These are phyloP conservation scores for Kurtzmaniella quercitrusa DNA, from an alignment of 1,139 yeast genomes.

Conservation along the genomic window DNA sequence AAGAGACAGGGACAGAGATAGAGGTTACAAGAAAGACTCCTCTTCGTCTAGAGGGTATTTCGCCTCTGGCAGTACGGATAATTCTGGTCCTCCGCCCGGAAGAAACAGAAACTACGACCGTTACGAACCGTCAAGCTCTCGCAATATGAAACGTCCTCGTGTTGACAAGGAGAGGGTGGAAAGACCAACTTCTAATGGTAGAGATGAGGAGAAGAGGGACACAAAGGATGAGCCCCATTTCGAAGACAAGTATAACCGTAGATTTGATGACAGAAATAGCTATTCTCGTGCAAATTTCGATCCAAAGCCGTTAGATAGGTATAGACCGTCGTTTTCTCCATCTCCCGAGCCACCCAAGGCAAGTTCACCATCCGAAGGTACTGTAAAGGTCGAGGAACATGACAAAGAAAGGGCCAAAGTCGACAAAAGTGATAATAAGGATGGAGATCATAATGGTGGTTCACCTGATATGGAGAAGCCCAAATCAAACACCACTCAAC, in stretches of 20 bases:
- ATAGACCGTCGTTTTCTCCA: background rate
- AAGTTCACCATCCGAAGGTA: background rate
- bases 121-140: slow-evolving; percentile 12
- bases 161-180: background rate
- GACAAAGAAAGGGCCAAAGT: background rate
- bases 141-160: background rate
- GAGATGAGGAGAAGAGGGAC: background rate
- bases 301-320: background rate
- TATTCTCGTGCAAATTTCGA: background rate
- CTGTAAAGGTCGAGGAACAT: background rate
- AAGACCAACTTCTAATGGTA: background rate
- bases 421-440: too few species aligned
- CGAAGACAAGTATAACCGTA: background rate
- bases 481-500: too few species aligned
- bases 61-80: background rate
- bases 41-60: background rate
- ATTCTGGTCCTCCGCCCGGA: background rate
- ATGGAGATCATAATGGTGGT: too few species aligned
- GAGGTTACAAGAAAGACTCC: slow-evolving; percentile 1
- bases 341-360: background rate
- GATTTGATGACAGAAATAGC: background rate
- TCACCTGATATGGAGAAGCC: too few species aligned
- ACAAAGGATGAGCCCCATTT: background rate
- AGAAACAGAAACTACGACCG: slow-evolving; percentile 8
- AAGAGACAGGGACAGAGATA: slow-evolving; percentile 6